Base-by-base conservation (phyloP, 192 early-diverging fungal species). In the Polychytrium aggregatum region DNA sequence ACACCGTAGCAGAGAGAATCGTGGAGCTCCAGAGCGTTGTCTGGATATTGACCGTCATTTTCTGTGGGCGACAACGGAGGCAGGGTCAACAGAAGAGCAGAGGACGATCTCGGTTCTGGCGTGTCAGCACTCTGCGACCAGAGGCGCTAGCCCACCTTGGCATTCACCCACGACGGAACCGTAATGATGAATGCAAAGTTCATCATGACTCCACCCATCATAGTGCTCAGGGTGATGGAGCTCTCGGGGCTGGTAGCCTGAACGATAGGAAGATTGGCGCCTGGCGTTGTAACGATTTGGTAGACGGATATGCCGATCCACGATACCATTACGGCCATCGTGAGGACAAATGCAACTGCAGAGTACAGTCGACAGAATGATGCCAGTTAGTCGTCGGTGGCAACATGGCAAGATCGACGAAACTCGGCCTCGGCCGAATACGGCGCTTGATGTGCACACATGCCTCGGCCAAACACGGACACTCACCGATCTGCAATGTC, bases 121-220 rank as follows among this genome's bases (percentile, higher is more conserved):
- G n/a, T 9, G 9, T 11, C 35, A 37, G 9, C 9, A 9, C 35
- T 16, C 35, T 16, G n/a, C 9, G n/a, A 24, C 21, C 24, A 21
- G 34, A 42, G 7, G 22, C 21, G 18, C 37, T 6, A 18, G 8
- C 28, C 5, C 22, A 73, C 70, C 60, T 78, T 78, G 21, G 74
- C 52, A 42, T 78, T 78, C 20, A 78, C 61, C 72, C 72, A 78
- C 20, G 59, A 60, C 42, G 75, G 75, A 1, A 78, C 66, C 18
- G 73, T 56, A 13, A 63, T 64, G 10, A 67, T 70, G 37, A 68
- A 66, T 3, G 73, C 65, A 46, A 76, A 53, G 52, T 76, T 78
- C n/a, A 70, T 41, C 56, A 78, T 71, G 41, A 78, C 58, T 0
- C 65, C 60, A 16, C 75, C 75, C 7, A 68, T 41, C n/a, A n/a